Conservation (phyloP, 129 eudicot species). For the Arctium minus region DNA sequence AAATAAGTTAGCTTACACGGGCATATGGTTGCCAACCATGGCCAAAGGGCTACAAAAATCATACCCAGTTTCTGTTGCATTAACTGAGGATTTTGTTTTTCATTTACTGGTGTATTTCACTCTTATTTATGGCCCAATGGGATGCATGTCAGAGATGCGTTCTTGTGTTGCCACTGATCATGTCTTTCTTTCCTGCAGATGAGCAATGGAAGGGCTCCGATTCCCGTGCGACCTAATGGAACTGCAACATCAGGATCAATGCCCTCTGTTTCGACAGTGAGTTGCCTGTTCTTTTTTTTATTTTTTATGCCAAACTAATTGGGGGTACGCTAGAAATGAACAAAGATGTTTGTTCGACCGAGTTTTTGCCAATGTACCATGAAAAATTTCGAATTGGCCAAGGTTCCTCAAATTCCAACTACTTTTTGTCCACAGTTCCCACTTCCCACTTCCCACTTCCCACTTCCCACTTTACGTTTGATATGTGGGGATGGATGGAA, state of each 20-base stretch:
- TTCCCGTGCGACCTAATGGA: slow-evolving; percentile 45
- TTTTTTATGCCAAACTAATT: neutral
- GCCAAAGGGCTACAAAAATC: too few relatives aligned
- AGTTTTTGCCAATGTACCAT: too few relatives aligned
- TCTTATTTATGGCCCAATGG: neutral
- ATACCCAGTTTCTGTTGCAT: too few relatives aligned
- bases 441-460: too few relatives aligned
- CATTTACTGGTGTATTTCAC: neutral
- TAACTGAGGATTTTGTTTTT: neutral
- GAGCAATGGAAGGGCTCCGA: slow-evolving; percentile 51
- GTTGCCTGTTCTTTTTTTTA: neutral
- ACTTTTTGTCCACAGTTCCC: too few relatives aligned
- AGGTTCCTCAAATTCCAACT: too few relatives aligned
- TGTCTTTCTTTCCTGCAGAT: slow-evolving; percentile 19
- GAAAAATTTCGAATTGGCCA: too few relatives aligned
- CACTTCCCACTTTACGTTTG: too few relatives aligned
- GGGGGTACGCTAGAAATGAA: neutral
- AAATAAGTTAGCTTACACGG: neutral
- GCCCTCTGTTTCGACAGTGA: slow-evolving; percentile 43
- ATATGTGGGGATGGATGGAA: too few relatives aligned
- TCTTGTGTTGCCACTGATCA: neutral
- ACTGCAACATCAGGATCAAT: slow-evolving; percentile 35
- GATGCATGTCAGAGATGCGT: neutral
- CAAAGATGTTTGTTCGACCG: neutral
- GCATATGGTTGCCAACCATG: neutral